Evolutionary conservation across 176 grass and related monocot species (phyloP).

Genomic region (Lolium multiflorum): DNA sequence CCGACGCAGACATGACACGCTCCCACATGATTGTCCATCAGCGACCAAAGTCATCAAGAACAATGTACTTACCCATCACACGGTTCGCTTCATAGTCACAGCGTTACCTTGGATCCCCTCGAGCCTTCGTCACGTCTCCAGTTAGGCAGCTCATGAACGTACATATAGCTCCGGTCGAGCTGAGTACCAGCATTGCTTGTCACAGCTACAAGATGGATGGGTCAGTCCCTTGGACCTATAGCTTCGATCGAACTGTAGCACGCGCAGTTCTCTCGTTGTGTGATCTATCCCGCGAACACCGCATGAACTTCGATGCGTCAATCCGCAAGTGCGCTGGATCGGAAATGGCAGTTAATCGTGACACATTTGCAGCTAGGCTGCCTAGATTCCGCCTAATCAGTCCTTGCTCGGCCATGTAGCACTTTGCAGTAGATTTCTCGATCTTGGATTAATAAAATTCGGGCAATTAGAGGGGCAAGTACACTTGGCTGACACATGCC

Average conservation of each 20-base stretch:
- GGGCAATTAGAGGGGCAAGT: slow-evolving; percentile 27
- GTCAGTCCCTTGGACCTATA: too few relatives aligned
- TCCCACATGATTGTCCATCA: background rate
- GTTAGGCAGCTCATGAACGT: background rate
- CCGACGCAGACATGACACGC: background rate
- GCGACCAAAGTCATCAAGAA: too few relatives aligned
- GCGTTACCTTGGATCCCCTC: background rate
- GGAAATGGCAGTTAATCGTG: background rate
- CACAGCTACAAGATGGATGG: background rate
- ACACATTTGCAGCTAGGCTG: background rate
- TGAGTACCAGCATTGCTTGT: background rate
- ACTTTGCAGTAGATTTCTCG: background rate
- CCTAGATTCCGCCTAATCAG: slow-evolving; percentile 48
- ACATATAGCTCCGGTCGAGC: background rate
- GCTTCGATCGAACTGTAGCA: background rate
- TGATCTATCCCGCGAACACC: background rate
- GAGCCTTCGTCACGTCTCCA: background rate
- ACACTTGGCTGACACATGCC: slow-evolving; percentile 41
- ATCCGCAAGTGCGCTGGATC: background rate
- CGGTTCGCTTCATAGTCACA: too few relatives aligned
- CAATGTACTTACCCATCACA: too few relatives aligned
- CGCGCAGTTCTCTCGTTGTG: background rate
- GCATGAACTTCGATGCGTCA: background rate
- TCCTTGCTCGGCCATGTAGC: background rate
- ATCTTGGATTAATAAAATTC: background rate